Base-by-base conservation (phyloP, 441 rosid species). In the Populus hybrid region DNA sequence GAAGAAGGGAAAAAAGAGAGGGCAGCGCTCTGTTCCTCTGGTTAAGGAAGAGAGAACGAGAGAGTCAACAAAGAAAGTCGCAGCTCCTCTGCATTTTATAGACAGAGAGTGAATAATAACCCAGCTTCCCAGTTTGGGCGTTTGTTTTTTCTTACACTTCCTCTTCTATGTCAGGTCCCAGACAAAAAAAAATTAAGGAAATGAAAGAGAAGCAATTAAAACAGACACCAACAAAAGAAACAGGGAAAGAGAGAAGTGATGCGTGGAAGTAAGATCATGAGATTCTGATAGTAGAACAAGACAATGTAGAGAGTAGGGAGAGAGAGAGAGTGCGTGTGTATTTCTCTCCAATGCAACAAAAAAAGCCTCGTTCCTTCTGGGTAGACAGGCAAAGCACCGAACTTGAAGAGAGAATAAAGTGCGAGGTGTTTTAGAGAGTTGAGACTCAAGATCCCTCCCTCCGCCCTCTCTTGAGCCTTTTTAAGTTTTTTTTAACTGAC, bases 321-420 rank as follows among this genome's bases (percentile, higher is more conserved):
- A 76, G n/a, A 76, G 18, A 73, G 70, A 81, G 59, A 75, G 76
- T 50, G 50, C 30, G 68, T 18, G 14, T 50, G 38, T 42, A 32
- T 75, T 59, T 20, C 30, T 73, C 59, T 72, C 5, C 50, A 76
- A 61, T 74, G 77, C 70, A 72, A 73, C 70, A 35, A 76, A 81
- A 80, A 84, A 87, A 87, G 81, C 93, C 93, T 88, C 84, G 86
- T 83, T 87, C 20, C 57, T 46, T 32, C 83, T 80, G 90, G 90
- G 85, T 75, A 86, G 87, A 88, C 86, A 79, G 80, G 85, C 87
- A 84, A 88, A 88, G 85, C 80, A 79, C 86, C 86, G 83, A 87
- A 83, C 82, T 88, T 88, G 83, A 88, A 84, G 87, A 84, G 91
- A 80, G 84, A 91, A 88, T 89, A 89, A 88, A 87, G 90, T 82